These are phyloP conservation scores for Trichocladium antarcticum DNA, from an alignment of 495 filamentous ascomycete genomes.

Conservation along the genomic window DNA sequence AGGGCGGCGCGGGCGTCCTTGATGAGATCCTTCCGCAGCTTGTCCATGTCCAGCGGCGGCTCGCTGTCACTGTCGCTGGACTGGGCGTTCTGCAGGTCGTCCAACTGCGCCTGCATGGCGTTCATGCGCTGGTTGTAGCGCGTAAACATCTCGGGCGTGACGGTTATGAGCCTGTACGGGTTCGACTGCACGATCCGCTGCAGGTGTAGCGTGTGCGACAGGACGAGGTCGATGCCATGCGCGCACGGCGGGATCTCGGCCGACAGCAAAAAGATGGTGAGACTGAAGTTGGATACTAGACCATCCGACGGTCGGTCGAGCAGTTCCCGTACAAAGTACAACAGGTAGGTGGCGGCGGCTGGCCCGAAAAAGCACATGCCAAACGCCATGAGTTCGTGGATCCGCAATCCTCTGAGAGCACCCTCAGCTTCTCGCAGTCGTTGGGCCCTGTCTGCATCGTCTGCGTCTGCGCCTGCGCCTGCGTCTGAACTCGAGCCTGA, in stretches of 20 bases:
- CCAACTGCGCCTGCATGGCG: constrained; percentile 52
- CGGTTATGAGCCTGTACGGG: constrained; percentile 32
- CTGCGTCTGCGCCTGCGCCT: background rate
- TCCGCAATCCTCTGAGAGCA: constrained; percentile 55
- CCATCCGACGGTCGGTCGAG: constrained; percentile 76
- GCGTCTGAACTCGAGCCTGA: constrained; percentile 14
- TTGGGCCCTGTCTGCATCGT: background rate
- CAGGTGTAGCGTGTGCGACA: constrained; percentile 68
- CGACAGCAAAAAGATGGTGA: constrained; percentile 86
- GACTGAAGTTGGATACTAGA: constrained; percentile 80
- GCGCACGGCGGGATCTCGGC: constrained; percentile 72
- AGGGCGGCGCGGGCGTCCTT: constrained; percentile 52
- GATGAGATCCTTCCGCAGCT: constrained; percentile 34
- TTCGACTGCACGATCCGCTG: constrained; percentile 58
- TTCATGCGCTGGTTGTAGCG: too few species aligned
- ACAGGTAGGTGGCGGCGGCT: constrained; percentile 60
- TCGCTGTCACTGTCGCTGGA: background rate
- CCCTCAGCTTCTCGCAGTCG: constrained; percentile 14
- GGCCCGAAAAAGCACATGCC: constrained; percentile 71
- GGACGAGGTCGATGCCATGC: constrained; percentile 70
- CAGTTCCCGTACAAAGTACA: constrained; percentile 62
- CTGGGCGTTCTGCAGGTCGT: constrained; percentile 54
- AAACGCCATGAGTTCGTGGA: constrained; percentile 64
- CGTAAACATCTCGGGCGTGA: constrained; percentile 35
- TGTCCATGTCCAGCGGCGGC: constrained; percentile 1